Conservation (phyloP, 1,284 basidiomycete genomes). For the Trichosporon sp. region DNA sequence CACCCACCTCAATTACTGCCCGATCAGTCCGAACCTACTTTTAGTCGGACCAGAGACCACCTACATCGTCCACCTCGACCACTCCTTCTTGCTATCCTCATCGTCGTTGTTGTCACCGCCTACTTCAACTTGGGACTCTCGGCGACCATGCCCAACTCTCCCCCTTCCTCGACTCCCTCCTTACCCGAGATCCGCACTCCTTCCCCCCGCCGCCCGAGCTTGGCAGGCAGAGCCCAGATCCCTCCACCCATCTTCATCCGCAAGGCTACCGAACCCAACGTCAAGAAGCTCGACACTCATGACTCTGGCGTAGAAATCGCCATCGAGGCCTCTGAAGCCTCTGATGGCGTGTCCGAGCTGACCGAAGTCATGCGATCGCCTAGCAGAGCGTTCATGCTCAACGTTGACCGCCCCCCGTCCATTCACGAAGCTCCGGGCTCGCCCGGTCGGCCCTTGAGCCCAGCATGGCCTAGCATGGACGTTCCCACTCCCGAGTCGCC, state of each 20-base stretch:
- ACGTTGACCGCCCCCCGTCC: constrained; percentile 7
- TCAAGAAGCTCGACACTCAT: constrained; percentile 3
- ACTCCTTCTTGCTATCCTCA: not conserved
- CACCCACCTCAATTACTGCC: not conserved
- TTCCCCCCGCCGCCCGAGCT: constrained; percentile 5
- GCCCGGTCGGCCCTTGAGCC: not conserved
- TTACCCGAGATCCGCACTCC: not conserved
- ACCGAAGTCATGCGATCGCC: constrained; percentile 9
- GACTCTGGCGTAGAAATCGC: constrained; percentile 13
- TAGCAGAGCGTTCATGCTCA: constrained; percentile 17
- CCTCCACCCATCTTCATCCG: constrained; percentile 26
- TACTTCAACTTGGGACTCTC: not conserved
- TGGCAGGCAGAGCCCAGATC: not conserved
- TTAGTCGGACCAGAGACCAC: not conserved
- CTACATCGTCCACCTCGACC: not conserved
- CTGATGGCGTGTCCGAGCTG: constrained; percentile 12
- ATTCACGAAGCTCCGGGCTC: not conserved
- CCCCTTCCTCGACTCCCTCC: not conserved
- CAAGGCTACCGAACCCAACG: constrained; percentile 20
- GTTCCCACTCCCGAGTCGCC: constrained; percentile 5
- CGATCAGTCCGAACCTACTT: constrained; percentile 9
- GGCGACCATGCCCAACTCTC: constrained; percentile 5
- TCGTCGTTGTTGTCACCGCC: not conserved
- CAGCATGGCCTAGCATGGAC: constrained; percentile 20
- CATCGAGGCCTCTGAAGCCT: constrained; percentile 1